Percentiles rank a stretch among this genome's conserved stretches.
Conservation (phyloP, 306 rosid genomes). For the Quercus robur region DNA sequence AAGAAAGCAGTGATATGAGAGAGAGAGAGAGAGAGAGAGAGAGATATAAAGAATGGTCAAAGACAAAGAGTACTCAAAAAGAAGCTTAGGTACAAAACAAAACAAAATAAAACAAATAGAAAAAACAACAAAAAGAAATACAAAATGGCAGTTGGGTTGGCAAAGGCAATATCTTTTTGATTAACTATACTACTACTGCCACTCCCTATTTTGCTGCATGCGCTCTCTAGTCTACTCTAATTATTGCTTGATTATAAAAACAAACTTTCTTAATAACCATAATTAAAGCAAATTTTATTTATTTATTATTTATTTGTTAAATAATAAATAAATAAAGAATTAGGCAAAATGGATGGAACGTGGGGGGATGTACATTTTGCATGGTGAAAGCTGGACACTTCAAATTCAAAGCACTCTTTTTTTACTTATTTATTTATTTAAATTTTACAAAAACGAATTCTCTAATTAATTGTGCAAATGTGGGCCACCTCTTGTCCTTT, state of each 20-base stretch:
- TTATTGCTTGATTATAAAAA: neutral
- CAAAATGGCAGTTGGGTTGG: constrained; percentile 10
- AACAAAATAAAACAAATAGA: no score
- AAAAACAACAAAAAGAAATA: neutral
- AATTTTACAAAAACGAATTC: neutral
- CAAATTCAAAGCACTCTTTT: neutral
- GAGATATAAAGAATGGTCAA: neutral
- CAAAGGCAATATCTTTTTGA: neutral
- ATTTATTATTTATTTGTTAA: neutral
- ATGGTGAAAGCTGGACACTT: constrained; percentile 17
- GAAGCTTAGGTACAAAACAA: neutral
- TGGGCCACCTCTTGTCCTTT: constrained; percentile 20
- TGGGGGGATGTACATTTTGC: constrained; percentile 10
- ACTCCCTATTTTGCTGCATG: constrained; percentile 3
- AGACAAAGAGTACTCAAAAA: neutral
- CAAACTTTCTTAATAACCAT: neutral
- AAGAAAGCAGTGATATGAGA: neutral
- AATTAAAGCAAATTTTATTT: neutral
- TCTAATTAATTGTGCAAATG: neutral
- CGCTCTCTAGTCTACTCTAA: neutral
- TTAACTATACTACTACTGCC: neutral
- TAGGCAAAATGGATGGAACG: neutral
- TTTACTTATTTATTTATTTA: no score
- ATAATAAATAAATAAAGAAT: neutral
- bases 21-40: neutral